Evolutionary conservation across 352 stramenopile genomes (phyloP).

Genomic region (Pythium sp.): DNA sequence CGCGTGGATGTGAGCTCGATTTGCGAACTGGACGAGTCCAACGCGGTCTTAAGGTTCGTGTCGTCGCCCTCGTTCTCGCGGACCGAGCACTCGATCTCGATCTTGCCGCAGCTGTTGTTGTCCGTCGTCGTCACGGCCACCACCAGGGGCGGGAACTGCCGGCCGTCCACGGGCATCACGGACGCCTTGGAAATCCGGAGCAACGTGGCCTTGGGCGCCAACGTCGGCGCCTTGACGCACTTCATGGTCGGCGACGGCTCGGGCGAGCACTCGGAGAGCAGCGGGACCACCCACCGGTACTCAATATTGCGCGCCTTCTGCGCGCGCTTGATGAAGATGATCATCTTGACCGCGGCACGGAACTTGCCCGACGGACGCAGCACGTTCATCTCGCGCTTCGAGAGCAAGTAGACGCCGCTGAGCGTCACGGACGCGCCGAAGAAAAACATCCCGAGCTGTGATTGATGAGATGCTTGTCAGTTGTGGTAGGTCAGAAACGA

Average conservation of each 20-base stretch:
- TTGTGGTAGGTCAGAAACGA: not conserved
- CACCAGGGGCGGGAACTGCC: not conserved
- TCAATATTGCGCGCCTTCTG: conserved; percentile 61
- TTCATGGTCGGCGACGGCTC: conserved; percentile 1
- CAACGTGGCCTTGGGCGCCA: conserved; percentile 6
- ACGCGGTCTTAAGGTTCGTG: not conserved
- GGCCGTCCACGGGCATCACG: conserved; percentile 49
- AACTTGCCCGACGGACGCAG: conserved; percentile 42
- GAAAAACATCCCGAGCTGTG: conserved; percentile 66
- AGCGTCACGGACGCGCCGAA: conserved; percentile 68
- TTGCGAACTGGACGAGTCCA: conserved; percentile 20
- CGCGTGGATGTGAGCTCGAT: conserved; percentile 26
- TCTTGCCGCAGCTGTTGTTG: not conserved
- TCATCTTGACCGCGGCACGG: conserved; percentile 48
- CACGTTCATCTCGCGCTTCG: conserved; percentile 64
- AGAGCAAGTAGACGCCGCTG: conserved; percentile 65
- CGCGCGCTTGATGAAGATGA: conserved; percentile 63
- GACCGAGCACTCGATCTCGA: conserved; percentile 12
- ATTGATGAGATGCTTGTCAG: not conserved
- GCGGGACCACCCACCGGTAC: conserved; percentile 30
- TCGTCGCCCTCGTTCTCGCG: conserved; percentile 7
- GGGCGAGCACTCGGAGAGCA: conserved; percentile 17
- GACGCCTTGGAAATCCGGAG: conserved; percentile 51
- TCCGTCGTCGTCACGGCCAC: not conserved
- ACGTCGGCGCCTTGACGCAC: conserved; percentile 4